phyloP scores from a whole-genome alignment of 1,139 yeast species.

The Hemisphaericaspora subhashii region DNA sequence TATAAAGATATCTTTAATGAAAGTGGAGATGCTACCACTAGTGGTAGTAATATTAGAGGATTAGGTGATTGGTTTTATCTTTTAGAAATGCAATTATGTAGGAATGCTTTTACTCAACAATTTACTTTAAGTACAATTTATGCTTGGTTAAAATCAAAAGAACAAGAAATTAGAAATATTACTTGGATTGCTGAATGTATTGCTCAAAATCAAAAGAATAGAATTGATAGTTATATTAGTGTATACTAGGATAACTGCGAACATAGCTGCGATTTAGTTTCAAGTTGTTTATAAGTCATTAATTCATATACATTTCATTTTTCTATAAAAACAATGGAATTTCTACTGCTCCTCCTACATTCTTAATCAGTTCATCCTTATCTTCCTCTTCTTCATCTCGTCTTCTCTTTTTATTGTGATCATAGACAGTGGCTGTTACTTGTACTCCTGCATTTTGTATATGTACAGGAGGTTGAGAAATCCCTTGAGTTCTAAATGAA shows the following conservation, averaged over 20 bases:
- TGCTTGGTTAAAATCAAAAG: constrained; percentile 96
- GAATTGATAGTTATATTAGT: constrained; percentile 75
- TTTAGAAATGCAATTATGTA: constrained; percentile 88
- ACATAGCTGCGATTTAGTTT: neutral
- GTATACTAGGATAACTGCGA: constrained; percentile 38
- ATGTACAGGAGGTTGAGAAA: neutral
- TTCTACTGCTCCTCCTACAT: constrained; percentile 42
- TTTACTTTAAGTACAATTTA: constrained; percentile 87
- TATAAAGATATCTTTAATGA: constrained; percentile 72
- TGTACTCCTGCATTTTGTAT: neutral
- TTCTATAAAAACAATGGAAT: constrained; percentile 37
- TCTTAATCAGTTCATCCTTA: constrained; percentile 17
- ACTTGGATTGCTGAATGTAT: constrained; percentile 99
- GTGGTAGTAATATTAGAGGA: constrained; percentile 53
- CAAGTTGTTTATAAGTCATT: neutral
- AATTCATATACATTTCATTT: neutral
- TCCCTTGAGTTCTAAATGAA: constrained; percentile 1
- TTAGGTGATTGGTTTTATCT: constrained; percentile 93
- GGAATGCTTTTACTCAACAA: constrained; percentile 94
- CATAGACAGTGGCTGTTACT: constrained; percentile 1
- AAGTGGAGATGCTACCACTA: constrained; percentile 36
- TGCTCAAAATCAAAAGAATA: constrained; percentile 82
- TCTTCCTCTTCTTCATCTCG: neutral
- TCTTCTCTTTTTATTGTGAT: constrained; percentile 1
- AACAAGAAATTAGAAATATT: constrained; percentile 93